Evolutionary conservation across 2,329 filamentous ascomycete species (phyloP).

Genomic region (Monilinia fructigena): DNA sequence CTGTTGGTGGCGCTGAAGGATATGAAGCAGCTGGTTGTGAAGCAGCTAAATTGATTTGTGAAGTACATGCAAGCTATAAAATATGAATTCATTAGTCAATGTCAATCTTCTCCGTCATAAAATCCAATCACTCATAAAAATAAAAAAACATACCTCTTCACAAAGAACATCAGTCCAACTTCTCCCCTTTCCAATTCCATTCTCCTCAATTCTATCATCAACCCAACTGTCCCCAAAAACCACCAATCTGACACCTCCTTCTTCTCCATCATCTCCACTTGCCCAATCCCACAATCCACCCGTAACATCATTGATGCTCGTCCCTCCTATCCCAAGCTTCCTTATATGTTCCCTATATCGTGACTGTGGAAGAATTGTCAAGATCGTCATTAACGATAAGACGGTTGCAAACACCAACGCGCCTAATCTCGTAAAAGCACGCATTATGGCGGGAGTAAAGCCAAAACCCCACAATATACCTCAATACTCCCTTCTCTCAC

Average conservation of each 20-base stretch:
- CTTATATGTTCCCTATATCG: conserved; percentile 29
- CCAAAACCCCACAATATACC: background rate
- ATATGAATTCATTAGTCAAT: background rate
- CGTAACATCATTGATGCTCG: conserved; percentile 27
- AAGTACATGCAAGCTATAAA: conserved; percentile 37
- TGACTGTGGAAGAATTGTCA: conserved; percentile 29
- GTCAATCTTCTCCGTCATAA: background rate
- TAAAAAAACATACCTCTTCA: conserved; percentile 34
- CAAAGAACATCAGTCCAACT: conserved; percentile 37
- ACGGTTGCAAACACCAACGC: conserved; percentile 30
- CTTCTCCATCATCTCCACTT: conserved; percentile 21
- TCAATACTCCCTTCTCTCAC: background rate
- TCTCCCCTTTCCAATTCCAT: conserved; percentile 28
- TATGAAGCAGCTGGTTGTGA: conserved; percentile 33
- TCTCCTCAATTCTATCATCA: conserved; percentile 30
- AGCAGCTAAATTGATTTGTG: conserved; percentile 35
- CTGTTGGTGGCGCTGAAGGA: conserved; percentile 31
- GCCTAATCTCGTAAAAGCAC: conserved; percentile 29
- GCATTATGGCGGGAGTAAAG: conserved; percentile 8
- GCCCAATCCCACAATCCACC: conserved; percentile 32
- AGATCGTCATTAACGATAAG: conserved; percentile 31
- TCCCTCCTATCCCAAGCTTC: conserved; percentile 29
- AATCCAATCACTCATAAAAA: background rate
- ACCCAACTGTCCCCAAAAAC: conserved; percentile 40
- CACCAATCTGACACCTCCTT: conserved; percentile 32